Conservation (phyloP, 2,329 filamentous ascomycete genomes). For the Pseudopyricularia javanii region DNA sequence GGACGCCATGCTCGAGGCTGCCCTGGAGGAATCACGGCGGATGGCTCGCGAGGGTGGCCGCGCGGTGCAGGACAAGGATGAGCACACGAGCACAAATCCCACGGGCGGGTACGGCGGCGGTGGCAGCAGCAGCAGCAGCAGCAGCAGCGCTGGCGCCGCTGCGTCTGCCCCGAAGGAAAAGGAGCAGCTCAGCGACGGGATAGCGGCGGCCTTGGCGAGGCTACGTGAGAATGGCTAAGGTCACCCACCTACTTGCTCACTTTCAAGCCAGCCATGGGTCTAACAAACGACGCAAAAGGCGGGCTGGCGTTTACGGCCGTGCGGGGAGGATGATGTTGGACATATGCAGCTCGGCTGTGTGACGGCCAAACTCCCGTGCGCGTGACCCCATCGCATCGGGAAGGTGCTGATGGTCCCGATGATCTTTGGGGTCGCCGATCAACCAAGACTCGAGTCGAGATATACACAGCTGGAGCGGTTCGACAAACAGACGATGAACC, state of each 20-base stretch:
- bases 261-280: background rate
- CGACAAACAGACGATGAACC: no score
- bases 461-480: no score
- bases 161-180: constrained; percentile 14
- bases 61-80: constrained; percentile 10
- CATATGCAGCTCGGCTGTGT: background rate
- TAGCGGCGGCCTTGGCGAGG: constrained; percentile 49
- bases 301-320: background rate
- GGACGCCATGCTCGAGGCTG: constrained; percentile 35
- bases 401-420: no score
- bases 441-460: no score
- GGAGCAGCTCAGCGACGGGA: constrained; percentile 39
- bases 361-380: constrained; percentile 6
- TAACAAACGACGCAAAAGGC: background rate
- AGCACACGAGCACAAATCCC: constrained; percentile 9
- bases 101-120: constrained; percentile 3
- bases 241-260: background rate
- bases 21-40: constrained; percentile 32
- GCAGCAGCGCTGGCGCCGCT: background rate
- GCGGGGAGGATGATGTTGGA: background rate
- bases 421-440: no score
- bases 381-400: constrained; percentile 5
- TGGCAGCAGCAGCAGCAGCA: constrained; percentile 5
- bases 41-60: constrained; percentile 13
- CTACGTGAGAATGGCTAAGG: constrained; percentile 32